These are phyloP conservation scores for Apiospora kogelbergensis DNA, from an alignment of 2,329 filamentous ascomycete species.

Conservation along the genomic window DNA sequence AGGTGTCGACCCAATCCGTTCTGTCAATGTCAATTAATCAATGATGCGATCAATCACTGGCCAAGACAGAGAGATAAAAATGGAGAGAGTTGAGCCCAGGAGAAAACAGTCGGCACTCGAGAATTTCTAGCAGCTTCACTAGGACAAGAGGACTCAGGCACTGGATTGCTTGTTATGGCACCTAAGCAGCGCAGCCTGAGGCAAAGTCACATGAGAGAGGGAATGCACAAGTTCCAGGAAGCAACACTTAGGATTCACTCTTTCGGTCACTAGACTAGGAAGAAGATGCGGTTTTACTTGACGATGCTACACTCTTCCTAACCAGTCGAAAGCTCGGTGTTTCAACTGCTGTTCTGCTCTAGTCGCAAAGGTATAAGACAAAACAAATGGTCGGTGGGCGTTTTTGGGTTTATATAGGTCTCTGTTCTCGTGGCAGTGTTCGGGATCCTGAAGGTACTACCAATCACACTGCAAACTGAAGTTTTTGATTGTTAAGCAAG, in stretches of 20 bases:
- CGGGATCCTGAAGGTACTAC: conserved; percentile 11
- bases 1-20: background rate
- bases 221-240: background rate
- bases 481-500: conserved; percentile 30
- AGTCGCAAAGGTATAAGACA: background rate
- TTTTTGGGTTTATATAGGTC: background rate
- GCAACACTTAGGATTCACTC: background rate
- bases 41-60: background rate
- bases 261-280: background rate
- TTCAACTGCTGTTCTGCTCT: background rate
- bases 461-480: conserved; percentile 12
- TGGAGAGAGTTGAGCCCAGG: background rate
- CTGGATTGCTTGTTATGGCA: too few species aligned
- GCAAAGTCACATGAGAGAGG: background rate
- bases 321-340: background rate
- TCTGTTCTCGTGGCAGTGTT: background rate
- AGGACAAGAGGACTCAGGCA: background rate
- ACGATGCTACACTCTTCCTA: conserved; percentile 6
- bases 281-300: background rate
- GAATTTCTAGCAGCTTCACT: background rate
- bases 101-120: background rate
- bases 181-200: too few species aligned
- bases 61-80: background rate
- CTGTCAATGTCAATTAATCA: background rate
- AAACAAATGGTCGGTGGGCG: background rate